These are phyloP conservation scores for Corchorus capsularis DNA, from an alignment of 345 rosid genomes.

Conservation along the genomic window DNA sequence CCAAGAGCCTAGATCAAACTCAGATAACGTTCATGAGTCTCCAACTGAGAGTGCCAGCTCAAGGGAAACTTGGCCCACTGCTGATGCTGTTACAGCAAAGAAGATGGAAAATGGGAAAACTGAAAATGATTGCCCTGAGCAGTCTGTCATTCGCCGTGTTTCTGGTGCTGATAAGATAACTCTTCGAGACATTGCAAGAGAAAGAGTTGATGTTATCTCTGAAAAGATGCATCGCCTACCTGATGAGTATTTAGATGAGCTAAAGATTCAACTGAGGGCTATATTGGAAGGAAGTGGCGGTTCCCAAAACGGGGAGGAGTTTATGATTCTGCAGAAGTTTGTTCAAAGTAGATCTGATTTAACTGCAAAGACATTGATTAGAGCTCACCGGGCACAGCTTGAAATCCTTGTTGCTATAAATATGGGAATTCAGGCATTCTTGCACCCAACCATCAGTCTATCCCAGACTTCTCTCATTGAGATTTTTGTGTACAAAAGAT, in stretches of 20 bases:
- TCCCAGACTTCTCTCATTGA: constrained; percentile 84
- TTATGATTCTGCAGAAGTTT: constrained; percentile 73
- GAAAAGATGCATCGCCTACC: constrained; percentile 81
- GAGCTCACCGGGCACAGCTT: constrained; percentile 82
- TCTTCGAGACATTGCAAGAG: constrained; percentile 84
- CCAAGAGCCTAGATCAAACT: constrained; percentile 67
- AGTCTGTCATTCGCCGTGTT: constrained; percentile 61
- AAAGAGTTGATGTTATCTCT: constrained; percentile 70
- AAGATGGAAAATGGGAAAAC: constrained; percentile 73
- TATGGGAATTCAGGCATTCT: constrained; percentile 88
- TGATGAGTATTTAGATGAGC: constrained; percentile 75
- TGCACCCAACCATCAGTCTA: constrained; percentile 84
- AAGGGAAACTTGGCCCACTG: constrained; percentile 90
- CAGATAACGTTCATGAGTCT: constrained; percentile 76
- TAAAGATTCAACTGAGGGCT: constrained; percentile 69
- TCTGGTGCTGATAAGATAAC: constrained; percentile 75
- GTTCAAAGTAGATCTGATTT: constrained; percentile 82
- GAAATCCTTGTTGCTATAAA: constrained; percentile 90
- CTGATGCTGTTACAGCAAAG: constrained; percentile 56
- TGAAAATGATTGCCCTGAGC: constrained; percentile 67
- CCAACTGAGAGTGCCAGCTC: constrained; percentile 99
- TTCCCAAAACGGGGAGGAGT: constrained; percentile 76
- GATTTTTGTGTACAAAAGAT: constrained; percentile 83
- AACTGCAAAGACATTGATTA: constrained; percentile 72
- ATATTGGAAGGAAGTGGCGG: constrained; percentile 90